Base-by-base conservation (phyloP, 2,329 filamentous ascomycete species). In the Talaromyces sp. region DNA sequence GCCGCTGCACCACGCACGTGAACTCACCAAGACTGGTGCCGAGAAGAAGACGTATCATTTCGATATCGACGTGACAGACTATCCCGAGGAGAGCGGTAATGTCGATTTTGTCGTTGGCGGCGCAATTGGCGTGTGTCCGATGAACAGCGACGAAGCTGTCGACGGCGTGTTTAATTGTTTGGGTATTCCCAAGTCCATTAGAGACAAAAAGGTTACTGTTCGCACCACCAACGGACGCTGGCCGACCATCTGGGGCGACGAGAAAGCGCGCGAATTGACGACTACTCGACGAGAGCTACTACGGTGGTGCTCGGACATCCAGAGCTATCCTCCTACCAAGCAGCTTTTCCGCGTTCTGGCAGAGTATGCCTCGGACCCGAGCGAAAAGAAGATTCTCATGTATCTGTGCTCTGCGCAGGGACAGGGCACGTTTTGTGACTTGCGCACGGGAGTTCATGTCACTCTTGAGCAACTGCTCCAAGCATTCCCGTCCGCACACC, bases 11-110 rank as follows among this genome's bases (percentile, higher is more conserved):
- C 87, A 87, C 68, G 85, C 91, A 2, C 88, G 94, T 59, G 92
- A 96, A 75, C 79, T 99, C 71, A 99, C 94, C 12, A 89, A 86
- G 72, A 81, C 85, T 26, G 93, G 93, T 24, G 94, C 94, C 5
- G 91, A 96, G 80, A 99, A 99, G 84, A 85, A 93, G 62, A 99
- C 94, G 0, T 96, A 93, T 74, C 94, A 99, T 76, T 97, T 97
- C 69, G 94, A 97, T 69, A 85, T 99, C 51, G 94, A 99, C 69
- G 89, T 99, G 55, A 97, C 93, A 54, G 89, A 96, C 72, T 99
- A 99, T 69, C 92, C 94, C 0, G 84, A 86, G 21, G 91, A 95
- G 77, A 83, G 83, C 59, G 89, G 90, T 58, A 82, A 84, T 55
- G 86, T 92, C 5, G 94, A 97, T 71, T 99, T 97, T 82, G 92